Evolutionary conservation across 176 grass and related monocot species (phyloP).

Genomic region (Raddia guianensis): DNA sequence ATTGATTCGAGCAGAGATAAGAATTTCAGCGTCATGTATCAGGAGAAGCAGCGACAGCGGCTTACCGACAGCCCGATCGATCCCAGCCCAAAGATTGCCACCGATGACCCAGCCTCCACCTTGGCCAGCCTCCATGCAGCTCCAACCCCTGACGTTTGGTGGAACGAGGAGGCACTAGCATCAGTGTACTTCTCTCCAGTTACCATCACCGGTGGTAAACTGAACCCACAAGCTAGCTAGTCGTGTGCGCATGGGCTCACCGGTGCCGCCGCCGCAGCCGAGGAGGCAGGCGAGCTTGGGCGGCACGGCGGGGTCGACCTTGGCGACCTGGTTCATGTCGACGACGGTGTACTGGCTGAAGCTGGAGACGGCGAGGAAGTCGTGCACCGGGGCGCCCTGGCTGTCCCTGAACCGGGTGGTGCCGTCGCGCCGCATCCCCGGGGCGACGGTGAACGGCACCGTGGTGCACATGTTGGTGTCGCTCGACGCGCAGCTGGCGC

Average conservation of each 20-base stretch:
- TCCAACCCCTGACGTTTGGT: slow-evolving; percentile 53
- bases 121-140: slow-evolving; percentile 71
- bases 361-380: slow-evolving; percentile 64
- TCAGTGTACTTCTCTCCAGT: not conserved
- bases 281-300: slow-evolving; percentile 70
- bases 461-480: slow-evolving; percentile 54
- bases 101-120: slow-evolving; percentile 56
- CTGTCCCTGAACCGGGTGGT: slow-evolving; percentile 61
- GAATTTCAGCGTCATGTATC: not conserved
- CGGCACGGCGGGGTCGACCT: slow-evolving; percentile 54
- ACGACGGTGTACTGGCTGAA: slow-evolving; percentile 87
- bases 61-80: slow-evolving; percentile 68
- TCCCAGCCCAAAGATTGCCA: slow-evolving; percentile 75
- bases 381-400: slow-evolving; percentile 47
- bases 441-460: slow-evolving; percentile 28
- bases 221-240: not conserved
- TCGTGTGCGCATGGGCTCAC: slow-evolving; percentile 2
- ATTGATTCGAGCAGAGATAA: not conserved
- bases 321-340: slow-evolving; percentile 59
- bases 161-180: not conserved
- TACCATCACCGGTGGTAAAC: not conserved
- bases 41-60: not conserved
- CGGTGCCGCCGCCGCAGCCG: slow-evolving; percentile 66
- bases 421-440: slow-evolving; percentile 70
- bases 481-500: slow-evolving; percentile 53